Percentiles rank a stretch among this genome's conserved stretches.
Evolutionary conservation across 2,329 filamentous ascomycete genomes (phyloP).

Genomic region (Curvularia hawaiiensis): DNA sequence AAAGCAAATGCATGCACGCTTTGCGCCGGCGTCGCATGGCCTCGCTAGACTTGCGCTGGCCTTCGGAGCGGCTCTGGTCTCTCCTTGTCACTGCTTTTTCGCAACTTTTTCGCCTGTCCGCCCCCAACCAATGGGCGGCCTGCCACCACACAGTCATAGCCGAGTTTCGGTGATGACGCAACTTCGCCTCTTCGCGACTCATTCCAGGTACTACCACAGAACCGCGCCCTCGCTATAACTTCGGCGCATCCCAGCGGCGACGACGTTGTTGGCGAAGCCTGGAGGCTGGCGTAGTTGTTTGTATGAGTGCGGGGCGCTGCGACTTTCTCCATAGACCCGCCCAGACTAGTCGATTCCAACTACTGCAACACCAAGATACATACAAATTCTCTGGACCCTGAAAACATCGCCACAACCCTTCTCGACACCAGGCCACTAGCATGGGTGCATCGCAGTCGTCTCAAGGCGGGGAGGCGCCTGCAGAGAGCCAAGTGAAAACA

Average conservation of each 20-base stretch:
- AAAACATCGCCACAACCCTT: conserved; percentile 16
- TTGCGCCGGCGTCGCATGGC: conserved; percentile 4
- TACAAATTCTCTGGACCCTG: conserved; percentile 13
- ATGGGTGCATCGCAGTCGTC: conserved; percentile 57
- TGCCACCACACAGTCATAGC: conserved; percentile 22
- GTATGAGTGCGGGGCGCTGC: background rate
- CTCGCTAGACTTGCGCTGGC: conserved; percentile 6
- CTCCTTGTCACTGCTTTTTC: conserved; percentile 13
- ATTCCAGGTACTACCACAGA: conserved; percentile 1
- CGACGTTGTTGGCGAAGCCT: background rate
- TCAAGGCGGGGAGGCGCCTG: conserved; percentile 27
- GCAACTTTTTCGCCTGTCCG: conserved; percentile 18
- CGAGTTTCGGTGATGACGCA: conserved; percentile 10
- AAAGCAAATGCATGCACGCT: conserved; percentile 1
- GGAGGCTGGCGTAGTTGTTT: background rate
- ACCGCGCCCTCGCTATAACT: background rate
- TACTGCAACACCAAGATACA: conserved; percentile 11
- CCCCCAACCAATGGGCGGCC: conserved; percentile 21
- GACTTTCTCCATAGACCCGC: conserved; percentile 5
- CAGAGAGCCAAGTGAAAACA: conserved; percentile 60
- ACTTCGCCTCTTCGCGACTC: conserved; percentile 12
- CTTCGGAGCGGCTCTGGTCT: conserved; percentile 13
- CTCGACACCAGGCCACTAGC: conserved; percentile 10
- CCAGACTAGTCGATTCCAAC: background rate
- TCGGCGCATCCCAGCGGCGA: background rate